phyloP scores from a whole-genome alignment of 441 rosid genomes.

The Croton laevigatus region DNA sequence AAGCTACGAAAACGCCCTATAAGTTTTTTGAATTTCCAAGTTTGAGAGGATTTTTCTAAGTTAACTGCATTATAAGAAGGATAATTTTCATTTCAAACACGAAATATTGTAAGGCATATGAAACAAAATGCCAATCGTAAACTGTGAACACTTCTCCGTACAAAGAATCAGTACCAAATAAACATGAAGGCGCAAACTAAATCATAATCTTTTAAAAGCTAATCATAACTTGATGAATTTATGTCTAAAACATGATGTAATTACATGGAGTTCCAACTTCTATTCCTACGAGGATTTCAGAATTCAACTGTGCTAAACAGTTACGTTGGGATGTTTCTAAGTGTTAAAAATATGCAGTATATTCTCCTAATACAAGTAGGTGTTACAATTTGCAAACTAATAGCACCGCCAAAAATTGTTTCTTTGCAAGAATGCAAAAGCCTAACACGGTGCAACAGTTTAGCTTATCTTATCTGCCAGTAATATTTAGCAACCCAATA shows the following conservation, averaged over 20 bases:
- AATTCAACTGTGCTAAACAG: neutral
- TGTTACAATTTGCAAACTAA: slow-evolving; percentile 21
- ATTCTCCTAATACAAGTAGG: neutral
- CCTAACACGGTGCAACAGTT: neutral
- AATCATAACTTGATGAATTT: neutral
- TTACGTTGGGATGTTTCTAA: neutral
- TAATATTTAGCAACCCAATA: neutral
- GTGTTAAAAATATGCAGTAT: neutral
- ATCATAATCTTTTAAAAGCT: neutral
- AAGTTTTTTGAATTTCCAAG: too few species aligned
- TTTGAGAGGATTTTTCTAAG: too few species aligned
- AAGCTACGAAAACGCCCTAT: too few species aligned
- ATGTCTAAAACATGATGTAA: neutral
- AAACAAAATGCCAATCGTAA: too few species aligned
- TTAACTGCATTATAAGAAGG: too few species aligned
- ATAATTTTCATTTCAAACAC: too few species aligned
- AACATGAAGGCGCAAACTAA: too few species aligned
- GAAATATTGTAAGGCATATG: too few species aligned
- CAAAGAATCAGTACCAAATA: too few species aligned
- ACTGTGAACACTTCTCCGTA: too few species aligned
- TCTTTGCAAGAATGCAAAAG: neutral
- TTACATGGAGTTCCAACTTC: neutral
- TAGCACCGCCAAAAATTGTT: neutral
- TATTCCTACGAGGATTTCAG: neutral
- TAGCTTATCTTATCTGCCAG: slow-evolving; percentile 1